Evolutionary conservation across 306 rosid genomes (phyloP), one percentile per base, ranked within the genome.

Genomic region (Betula pendula): DNA sequence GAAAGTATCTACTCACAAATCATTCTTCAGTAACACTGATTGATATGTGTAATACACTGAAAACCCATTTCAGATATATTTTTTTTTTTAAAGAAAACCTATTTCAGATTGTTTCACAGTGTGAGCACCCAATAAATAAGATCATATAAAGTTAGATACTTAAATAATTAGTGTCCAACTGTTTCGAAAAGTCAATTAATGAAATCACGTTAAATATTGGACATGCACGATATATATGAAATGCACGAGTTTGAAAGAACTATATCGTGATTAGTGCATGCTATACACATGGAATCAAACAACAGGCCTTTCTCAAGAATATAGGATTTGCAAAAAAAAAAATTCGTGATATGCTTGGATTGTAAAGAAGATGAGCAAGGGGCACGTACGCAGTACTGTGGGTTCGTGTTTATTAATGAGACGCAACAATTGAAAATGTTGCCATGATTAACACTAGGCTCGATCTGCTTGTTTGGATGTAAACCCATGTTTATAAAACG

Each of bases 81-180:
- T n/a, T n/a, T n/a, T n/a, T n/a, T n/a, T n/a, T n/a, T n/a, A n/a
- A n/a, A n/a, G 60, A 70, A 66, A 75, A 11, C 66, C 83, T 74
- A 75, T 74, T 62, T 79, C 35, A 67, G 73, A 58, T 45, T n/a
- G n/a, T 69, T 52, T 70, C 81, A 73, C 80, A 52, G 84, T 76
- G 74, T 71, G 70, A 71, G 80, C 86, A 89, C 89, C 77, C 25
- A 50, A 81, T 66, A 25, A 42, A 25, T 75, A 70, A 72, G 72
- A 71, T 72, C 79, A 52, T 35, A 55, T 40, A 75, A 78, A 66
- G 51, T 33, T 20, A 19, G 24, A 9, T 22, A 15, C 15, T 74
- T 75, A 44, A 77, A 77, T 71, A 77, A 77, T 71, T 81, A 65
- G 24, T 19, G 25, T 81, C 47, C 79, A 71, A 69, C 33, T 68